Evolutionary conservation across 345 rosid species (phyloP), one percentile per base, ranked within the genome.

Genomic region (Chamaenerion angustifolium): DNA sequence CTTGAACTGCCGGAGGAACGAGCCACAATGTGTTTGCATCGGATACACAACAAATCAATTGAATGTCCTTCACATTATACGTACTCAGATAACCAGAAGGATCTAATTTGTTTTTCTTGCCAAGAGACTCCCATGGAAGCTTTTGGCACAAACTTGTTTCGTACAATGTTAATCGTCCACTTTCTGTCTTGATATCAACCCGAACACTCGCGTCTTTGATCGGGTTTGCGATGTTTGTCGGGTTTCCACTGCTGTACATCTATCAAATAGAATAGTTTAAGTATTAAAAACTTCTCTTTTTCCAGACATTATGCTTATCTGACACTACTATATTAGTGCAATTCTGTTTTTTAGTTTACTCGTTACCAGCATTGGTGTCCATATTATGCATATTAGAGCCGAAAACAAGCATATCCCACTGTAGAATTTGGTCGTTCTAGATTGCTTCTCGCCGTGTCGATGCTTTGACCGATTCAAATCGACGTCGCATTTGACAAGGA

Each of bases 341-440:
- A 23, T 23, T 23, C 5, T 2, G n/a, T n/a, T n/a, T n/a, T n/a
- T n/a, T n/a, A n/a, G n/a, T n/a, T n/a, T n/a, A n/a, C n/a, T n/a
- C n/a, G 57, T 72, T 63, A 73, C 78, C 78, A 73, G 67, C 71
- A 73, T 73, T 1, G 78, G 78, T 57, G 71, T 61, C 78, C 78
- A 73, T 41, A 73, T 69, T 12, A 69, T 74, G 57, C 74, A 68
- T 16, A 73, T 57, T 43, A 73, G 27, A 18, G 69, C 54, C 11
- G 63, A 65, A 56, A 73, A 69, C 45, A 73, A 51, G 64, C 74
- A 73, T 56, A 73, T 68, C 43, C 78, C 78, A 50, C 68, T 62
- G 52, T 66, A 69, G 58, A 66, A 73, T 51, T 73, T 73, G 11
- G 78, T 73, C 64, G 35, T 51, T 50, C 60, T 69, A n/a, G 69